Conservation (phyloP, 2,329 filamentous ascomycete genomes). For the Botrytis porri region DNA sequence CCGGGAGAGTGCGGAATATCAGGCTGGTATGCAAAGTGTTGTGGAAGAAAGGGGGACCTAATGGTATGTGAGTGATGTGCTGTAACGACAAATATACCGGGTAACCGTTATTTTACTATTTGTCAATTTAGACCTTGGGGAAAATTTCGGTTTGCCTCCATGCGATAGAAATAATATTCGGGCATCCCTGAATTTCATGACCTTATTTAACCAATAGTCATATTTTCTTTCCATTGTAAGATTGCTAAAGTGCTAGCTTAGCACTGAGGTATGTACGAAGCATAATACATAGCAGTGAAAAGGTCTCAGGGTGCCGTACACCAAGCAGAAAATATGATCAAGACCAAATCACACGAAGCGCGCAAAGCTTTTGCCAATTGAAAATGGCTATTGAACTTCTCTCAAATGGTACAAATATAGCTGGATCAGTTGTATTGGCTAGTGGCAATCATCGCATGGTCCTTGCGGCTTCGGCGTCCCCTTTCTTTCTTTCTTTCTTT, state of each 20-base stretch:
- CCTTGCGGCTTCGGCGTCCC: too few species aligned
- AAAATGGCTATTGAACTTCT: neutral
- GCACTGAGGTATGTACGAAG: neutral
- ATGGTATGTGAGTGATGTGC: neutral
- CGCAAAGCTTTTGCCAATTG: neutral
- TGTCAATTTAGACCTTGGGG: neutral
- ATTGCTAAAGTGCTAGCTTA: neutral
- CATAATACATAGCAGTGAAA: neutral
- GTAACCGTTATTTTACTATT: neutral
- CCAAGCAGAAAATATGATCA: neutral
- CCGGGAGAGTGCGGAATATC: neutral
- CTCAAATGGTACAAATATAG: too few species aligned
- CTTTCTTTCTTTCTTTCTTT: too few species aligned
- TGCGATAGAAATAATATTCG: neutral
- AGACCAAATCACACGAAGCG: neutral
- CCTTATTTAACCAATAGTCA: neutral
- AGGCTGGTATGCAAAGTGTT: conserved; percentile 10
- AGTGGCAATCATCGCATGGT: too few species aligned
- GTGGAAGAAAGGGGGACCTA: neutral
- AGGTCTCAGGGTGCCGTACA: neutral
- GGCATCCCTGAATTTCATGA: neutral
- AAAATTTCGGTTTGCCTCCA: neutral
- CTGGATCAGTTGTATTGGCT: too few species aligned
- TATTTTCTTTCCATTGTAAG: neutral
- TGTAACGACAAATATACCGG: neutral